Base-by-base conservation (phyloP, 495 filamentous ascomycete genomes). In the Acidomyces sp. region DNA sequence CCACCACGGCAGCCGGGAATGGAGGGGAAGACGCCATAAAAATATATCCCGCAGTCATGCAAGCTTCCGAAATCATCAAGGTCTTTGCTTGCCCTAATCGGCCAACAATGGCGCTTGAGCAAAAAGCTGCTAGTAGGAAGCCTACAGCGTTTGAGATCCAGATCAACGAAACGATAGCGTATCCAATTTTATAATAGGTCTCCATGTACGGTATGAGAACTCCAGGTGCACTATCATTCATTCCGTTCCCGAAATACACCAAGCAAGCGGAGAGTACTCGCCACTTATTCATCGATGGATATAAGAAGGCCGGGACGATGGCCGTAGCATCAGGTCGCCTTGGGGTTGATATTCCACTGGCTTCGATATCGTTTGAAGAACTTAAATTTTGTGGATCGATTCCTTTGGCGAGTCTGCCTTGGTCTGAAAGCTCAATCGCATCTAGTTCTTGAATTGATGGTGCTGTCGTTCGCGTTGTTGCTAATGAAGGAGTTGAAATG, bases 171-270 rank as follows among this genome's bases (percentile, higher is more conserved):
- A 86, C 77, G 17, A 82, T 53, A 4, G 78, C 74, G 45, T 86
- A 86, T 37, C 72, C 75, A 36, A 87, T 80, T 34, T 62, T 39
- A 52, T 86, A 88, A 41, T 78, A 46, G 13, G 65, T 67, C 60
- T 85, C 80, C 49, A 88, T 77, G 46, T 80, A 78, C 1, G 82
- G 81, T 49, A 87, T 77, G 31, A 87, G 50, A 22, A 80, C 78
- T 51, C 82, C 82, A 3, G 78, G 70, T 0, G 77, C 77, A 16
- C 60, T 57, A 64, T 71, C 50, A 66, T 60, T 71, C 37, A 71
- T 56, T n/a, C 60, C 60, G 40, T 61, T 58, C 24, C 46, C 56
- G 39, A 61, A 49, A 28, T 58, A 58, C 6, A 50, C 49, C 41
- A 69, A 50, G 39, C 71, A 76, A 12, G 62, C 59, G 7, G 63